Percentiles rank a stretch among this genome's conserved stretches.
These are phyloP conservation scores for Suhomyces pyralidae DNA, from an alignment of 805 yeast species.

Conservation along the genomic window DNA sequence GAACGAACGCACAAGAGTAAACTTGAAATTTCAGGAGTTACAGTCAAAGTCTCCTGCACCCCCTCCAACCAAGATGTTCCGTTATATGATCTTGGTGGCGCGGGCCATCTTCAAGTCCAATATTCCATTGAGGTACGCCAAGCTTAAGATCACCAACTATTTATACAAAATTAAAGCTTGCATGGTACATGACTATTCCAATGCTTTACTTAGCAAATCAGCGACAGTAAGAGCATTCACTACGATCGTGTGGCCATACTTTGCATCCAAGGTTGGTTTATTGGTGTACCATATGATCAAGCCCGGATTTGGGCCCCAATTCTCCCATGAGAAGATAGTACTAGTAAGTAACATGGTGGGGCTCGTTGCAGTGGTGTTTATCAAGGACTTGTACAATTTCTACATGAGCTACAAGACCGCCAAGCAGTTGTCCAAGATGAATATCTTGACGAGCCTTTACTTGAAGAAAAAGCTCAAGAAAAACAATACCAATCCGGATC, in stretches of 20 bases:
- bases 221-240: slow-evolving; percentile 26
- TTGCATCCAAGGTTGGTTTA: slow-evolving; percentile 32
- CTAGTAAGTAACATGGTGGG: slow-evolving; percentile 33
- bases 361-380: slow-evolving; percentile 30
- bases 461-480: slow-evolving; percentile 1
- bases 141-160: slow-evolving; percentile 12
- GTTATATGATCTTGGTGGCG: neutral
- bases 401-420: slow-evolving; percentile 28
- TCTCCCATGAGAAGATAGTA: slow-evolving; percentile 14
- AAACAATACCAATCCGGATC: neutral
- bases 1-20: neutral
- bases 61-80: neutral
- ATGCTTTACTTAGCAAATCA: slow-evolving; percentile 20
- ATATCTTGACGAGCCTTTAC: slow-evolving; percentile 14
- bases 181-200: slow-evolving; percentile 32
- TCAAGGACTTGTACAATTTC: slow-evolving; percentile 32
- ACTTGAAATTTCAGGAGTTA: neutral
- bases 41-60: neutral
- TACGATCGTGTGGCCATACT: slow-evolving; percentile 40
- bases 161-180: slow-evolving; percentile 31
- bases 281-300: slow-evolving; percentile 14
- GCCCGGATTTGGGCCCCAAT: neutral
- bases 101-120: neutral
- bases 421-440: slow-evolving; percentile 26
- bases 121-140: slow-evolving; percentile 3